Percentiles rank a stretch among this genome's conserved stretches.
phyloP scores from a whole-genome alignment of 192 early-diverging fungal species.

The Coemansia sp. region DNA sequence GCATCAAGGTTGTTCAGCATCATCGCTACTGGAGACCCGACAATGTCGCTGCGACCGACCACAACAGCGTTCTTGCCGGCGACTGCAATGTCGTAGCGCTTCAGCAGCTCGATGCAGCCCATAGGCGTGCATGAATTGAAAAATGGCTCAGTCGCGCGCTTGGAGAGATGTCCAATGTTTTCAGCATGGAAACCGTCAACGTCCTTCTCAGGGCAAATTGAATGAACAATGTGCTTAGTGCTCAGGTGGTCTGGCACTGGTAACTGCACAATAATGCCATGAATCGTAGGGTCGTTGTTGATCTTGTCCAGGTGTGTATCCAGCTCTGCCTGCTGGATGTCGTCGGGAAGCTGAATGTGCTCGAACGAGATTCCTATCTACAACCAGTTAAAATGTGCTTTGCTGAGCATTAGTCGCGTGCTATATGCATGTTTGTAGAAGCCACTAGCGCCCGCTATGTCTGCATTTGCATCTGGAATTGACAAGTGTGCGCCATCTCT shows the following conservation, averaged over 20 bases:
- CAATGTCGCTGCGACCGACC: constrained; percentile 95
- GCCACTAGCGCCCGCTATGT: too few species aligned
- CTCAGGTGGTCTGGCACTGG: constrained; percentile 87
- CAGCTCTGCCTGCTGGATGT: constrained; percentile 70
- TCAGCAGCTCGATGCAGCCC: constrained; percentile 85
- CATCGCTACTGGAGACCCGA: constrained; percentile 79
- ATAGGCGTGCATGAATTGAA: constrained; percentile 98
- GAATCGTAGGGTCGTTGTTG: constrained; percentile 79
- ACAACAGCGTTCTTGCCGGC: constrained; percentile 91
- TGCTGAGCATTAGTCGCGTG: background rate
- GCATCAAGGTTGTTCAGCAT: constrained; percentile 81
- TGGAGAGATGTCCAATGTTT: constrained; percentile 91
- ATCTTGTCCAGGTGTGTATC: constrained; percentile 65
- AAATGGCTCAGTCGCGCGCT: constrained; percentile 72
- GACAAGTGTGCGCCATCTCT: background rate
- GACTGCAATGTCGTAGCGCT: constrained; percentile 65
- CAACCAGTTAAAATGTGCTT: background rate
- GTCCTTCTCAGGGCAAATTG: constrained; percentile 85
- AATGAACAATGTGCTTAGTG: constrained; percentile 79
- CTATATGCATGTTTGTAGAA: background rate
- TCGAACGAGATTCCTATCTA: constrained; percentile 79
- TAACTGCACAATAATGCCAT: constrained; percentile 95
- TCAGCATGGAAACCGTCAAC: constrained; percentile 98
- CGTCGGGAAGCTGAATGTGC: constrained; percentile 63
- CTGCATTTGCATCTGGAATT: too few species aligned